Evolutionary conservation across 331 rosid genomes (phyloP).

Genomic region (Pyrus hybrid): DNA sequence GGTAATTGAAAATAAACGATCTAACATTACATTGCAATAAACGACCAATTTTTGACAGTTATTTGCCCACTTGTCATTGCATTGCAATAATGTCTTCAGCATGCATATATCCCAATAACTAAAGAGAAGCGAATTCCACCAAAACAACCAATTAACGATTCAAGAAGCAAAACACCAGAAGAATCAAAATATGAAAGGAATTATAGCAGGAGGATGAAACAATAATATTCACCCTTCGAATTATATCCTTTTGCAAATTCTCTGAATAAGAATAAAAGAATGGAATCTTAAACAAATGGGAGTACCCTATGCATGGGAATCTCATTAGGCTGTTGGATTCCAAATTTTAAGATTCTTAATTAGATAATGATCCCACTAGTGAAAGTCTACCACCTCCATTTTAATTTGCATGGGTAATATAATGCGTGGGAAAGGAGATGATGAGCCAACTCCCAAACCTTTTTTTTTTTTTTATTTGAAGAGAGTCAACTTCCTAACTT

Average conservation of each 20-base stretch:
- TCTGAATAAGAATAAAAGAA: not conserved
- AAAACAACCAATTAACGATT: not conserved
- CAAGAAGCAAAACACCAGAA: not conserved
- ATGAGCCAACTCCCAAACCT: no score
- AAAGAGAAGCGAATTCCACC: not conserved
- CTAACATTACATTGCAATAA: no score
- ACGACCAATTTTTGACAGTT: no score
- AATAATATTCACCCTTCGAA: not conserved
- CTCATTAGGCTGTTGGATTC: constrained; percentile 4
- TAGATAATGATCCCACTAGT: not conserved
- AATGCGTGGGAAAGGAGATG: not conserved
- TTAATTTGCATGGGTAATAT: not conserved
- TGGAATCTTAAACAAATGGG: constrained; percentile 22
- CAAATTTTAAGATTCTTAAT: not conserved
- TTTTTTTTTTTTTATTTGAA: no score
- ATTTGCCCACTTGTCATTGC: not conserved
- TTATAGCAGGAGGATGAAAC: not conserved
- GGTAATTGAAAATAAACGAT: no score
- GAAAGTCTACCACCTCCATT: constrained; percentile 16
- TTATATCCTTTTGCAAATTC: not conserved
- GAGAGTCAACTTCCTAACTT: not conserved
- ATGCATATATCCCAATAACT: not conserved
- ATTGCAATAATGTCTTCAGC: not conserved
- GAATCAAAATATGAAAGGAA: no score
- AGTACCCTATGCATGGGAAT: constrained; percentile 1